Conservation (phyloP, 1,284 basidiomycete species). For the Inonotus obliquus region DNA sequence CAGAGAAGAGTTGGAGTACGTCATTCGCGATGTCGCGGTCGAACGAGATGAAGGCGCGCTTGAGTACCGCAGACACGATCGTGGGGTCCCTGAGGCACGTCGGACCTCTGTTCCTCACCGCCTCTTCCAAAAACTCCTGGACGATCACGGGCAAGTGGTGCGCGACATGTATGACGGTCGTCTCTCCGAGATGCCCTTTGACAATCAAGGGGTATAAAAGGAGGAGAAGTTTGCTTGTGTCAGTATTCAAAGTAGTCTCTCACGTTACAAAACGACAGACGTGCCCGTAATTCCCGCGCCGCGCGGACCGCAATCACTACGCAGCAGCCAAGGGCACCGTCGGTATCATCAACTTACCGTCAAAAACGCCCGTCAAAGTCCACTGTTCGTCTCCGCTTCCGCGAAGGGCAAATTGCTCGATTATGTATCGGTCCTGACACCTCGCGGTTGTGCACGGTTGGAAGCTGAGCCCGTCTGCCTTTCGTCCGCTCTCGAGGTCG, state of each 20-base stretch:
- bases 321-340: not conserved
- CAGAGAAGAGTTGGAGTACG: slow-evolving; percentile 30
- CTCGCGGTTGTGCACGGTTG: slow-evolving; percentile 27
- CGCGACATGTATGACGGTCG: slow-evolving; percentile 54
- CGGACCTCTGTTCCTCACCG: slow-evolving; percentile 30
- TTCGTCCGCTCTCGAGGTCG: slow-evolving; percentile 3
- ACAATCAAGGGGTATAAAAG: not conserved
- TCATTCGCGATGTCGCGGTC: slow-evolving; percentile 34
- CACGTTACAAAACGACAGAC: not conserved
- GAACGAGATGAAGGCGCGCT: slow-evolving; percentile 49
- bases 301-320: not conserved
- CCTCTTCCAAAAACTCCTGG: slow-evolving; percentile 46
- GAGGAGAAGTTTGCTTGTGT: not conserved
- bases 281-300: not conserved
- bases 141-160: slow-evolving; percentile 65
- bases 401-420: slow-evolving; percentile 23
- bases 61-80: slow-evolving; percentile 49
- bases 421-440: slow-evolving; percentile 29
- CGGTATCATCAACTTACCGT: slow-evolving; percentile 23
- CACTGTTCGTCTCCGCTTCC: slow-evolving; percentile 22
- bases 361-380: slow-evolving; percentile 30
- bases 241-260: not conserved
- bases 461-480: slow-evolving; percentile 25
- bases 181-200: slow-evolving; percentile 18
- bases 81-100: slow-evolving; percentile 28